Evolutionary conservation across 2,329 filamentous ascomycete species (phyloP), one percentile per base, ranked within the genome.

Genomic region (Monosporascus sp.): DNA sequence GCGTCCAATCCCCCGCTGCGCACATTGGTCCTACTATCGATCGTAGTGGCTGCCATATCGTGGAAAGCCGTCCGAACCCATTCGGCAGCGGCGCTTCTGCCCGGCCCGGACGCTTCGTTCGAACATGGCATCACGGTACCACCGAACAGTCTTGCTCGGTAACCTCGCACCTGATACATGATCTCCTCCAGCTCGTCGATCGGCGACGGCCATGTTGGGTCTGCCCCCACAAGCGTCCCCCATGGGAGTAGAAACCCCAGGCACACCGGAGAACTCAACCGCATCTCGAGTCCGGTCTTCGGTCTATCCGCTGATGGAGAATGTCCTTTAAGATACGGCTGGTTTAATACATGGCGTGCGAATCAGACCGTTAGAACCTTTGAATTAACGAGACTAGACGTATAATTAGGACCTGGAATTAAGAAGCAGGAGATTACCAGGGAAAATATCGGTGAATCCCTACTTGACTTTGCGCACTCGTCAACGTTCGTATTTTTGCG

Each of bases 101-200:
- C 82, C 2, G 76, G 71, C 0, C 78, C 79, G 1, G 76, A 74
- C 20, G 76, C 74, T 53, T 80, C 74, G 56, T 73, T 79, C 44
- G 72, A 72, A 67, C 82, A 86, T 6, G 82, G 82, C 36, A 74
- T 80, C 52, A 86, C 77, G 15, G 75, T 75, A 50, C 77, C 75
- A 46, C 80, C 76, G 63, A 86, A 84, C 41, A 78, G 74, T 56
- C 81, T 74, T 35, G 76, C 73, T 46, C 74, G 72, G 61, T 82
- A 80, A 3, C 80, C 81, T 36, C 73, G 70, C 50, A 79, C 77
- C 60, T 85, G 78, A 62, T 77, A 83, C 73, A 86, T 80, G 58
- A 85, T 78, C 65, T 85, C 82, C 66, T 86, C 83, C 54, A 86
- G 69, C 64, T 86, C 82, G 60, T 86, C 83, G 18, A 75, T 75